A percentile compares a stretch with the other conserved stretches of the same genome.
Evolutionary conservation across 2,329 filamentous ascomycete genomes (phyloP).

Genomic region (Pseudogymnoascus sp.): DNA sequence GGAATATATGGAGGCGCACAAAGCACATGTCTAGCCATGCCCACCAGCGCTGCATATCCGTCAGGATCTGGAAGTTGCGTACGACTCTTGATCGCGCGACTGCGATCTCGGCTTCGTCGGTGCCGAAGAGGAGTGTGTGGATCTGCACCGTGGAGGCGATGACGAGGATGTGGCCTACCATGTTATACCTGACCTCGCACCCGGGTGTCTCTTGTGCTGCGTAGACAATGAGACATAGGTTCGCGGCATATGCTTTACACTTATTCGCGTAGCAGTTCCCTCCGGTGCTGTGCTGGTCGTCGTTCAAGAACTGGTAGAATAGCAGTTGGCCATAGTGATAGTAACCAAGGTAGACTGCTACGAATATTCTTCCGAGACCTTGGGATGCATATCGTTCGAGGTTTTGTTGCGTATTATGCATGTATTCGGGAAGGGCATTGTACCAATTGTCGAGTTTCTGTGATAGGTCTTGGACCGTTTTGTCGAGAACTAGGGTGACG

Average conservation of each 20-base stretch:
- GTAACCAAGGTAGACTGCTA: conserved; percentile 38
- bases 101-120: conserved; percentile 29
- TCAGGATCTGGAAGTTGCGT: conserved; percentile 38
- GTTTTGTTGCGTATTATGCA: conserved; percentile 33
- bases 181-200: conserved; percentile 35
- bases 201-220: conserved; percentile 29
- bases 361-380: conserved; percentile 35
- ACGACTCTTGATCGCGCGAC: conserved; percentile 32
- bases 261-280: conserved; percentile 28
- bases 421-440: conserved; percentile 26
- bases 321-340: conserved; percentile 39
- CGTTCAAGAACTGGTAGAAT: conserved; percentile 38
- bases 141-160: conserved; percentile 39
- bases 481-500: conserved; percentile 15
- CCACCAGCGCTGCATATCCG: conserved; percentile 34
- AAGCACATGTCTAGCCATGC: conserved; percentile 32
- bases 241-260: conserved; percentile 33
- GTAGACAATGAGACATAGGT: conserved; percentile 34
- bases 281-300: conserved; percentile 18
- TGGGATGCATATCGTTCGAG: conserved; percentile 29
- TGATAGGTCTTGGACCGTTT: conserved; percentile 26
- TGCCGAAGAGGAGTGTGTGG: conserved; percentile 36
- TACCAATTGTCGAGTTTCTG: conserved; percentile 31
- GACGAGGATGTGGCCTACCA: conserved; percentile 39
- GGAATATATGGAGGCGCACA: conserved; percentile 33